These are phyloP conservation scores for Setomelanomma holmii DNA, from an alignment of 2,329 filamentous ascomycete genomes.

Conservation along the genomic window DNA sequence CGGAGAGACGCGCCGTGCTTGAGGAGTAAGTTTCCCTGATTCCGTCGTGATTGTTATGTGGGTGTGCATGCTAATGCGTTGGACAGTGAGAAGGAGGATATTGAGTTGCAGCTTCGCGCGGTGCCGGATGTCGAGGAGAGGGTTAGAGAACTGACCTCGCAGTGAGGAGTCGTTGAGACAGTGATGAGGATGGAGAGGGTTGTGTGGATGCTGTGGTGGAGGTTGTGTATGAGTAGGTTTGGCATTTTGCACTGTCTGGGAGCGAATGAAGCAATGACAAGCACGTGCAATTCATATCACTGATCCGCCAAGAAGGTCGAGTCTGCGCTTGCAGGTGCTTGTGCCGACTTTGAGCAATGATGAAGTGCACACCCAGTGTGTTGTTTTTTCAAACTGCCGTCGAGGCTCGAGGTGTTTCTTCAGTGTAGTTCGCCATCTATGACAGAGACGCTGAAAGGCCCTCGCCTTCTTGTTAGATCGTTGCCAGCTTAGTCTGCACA, in stretches of 20 bases:
- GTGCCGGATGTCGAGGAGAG: constrained; percentile 88
- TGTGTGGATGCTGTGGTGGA: neutral
- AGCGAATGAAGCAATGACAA: neutral
- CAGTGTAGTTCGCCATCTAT: too few species aligned
- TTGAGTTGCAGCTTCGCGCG: constrained; percentile 82
- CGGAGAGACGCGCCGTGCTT: constrained; percentile 80
- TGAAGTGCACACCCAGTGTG: too few species aligned
- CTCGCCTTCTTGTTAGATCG: too few species aligned
- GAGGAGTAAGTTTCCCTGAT: constrained; percentile 70
- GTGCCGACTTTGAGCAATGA: too few species aligned
- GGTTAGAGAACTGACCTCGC: constrained; percentile 73
- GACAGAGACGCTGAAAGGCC: too few species aligned
- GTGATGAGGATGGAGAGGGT: neutral
- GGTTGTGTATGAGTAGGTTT: neutral
- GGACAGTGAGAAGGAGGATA: constrained; percentile 82
- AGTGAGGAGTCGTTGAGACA: neutral
- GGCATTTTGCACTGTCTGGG: neutral
- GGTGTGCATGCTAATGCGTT: constrained; percentile 16
- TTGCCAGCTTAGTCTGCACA: too few species aligned
- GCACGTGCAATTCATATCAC: too few species aligned
- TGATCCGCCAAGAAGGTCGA: too few species aligned
- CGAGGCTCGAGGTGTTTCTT: too few species aligned
- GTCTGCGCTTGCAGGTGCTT: too few species aligned
- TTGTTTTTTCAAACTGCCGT: too few species aligned
- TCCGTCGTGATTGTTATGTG: neutral